Evolutionary conservation across 139 green algal genomes (phyloP).

Genomic region (Chlamydomonas sp.): DNA sequence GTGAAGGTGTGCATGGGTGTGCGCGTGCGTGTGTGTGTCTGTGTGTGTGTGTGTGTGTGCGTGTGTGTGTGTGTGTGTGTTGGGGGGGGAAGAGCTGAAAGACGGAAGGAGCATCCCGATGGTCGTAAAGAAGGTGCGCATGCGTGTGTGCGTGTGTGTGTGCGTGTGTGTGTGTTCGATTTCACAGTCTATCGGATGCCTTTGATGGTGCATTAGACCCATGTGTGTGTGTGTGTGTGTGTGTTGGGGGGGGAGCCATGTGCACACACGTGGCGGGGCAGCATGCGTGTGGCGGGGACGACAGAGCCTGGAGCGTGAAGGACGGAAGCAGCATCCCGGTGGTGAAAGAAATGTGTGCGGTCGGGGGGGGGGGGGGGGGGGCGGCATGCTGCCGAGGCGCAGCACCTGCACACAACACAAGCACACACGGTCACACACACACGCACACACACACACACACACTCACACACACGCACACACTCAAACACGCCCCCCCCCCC

Average conservation of each 20-base stretch:
- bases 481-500: background rate
- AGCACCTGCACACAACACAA: background rate
- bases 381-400: too few relatives aligned
- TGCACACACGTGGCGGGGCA: too few relatives aligned
- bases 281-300: too few relatives aligned
- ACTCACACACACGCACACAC: background rate
- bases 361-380: too few relatives aligned
- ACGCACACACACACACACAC: background rate
- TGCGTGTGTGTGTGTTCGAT: too few relatives aligned
- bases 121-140: constrained; percentile 68
- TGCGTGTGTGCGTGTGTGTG: too few relatives aligned
- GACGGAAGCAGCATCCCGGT: background rate
- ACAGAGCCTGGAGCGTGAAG: too few relatives aligned
- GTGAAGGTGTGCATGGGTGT: constrained; percentile 7
- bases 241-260: too few relatives aligned
- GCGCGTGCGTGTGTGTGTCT: background rate
- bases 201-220: constrained; percentile 8
- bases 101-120: constrained; percentile 30
- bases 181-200: constrained; percentile 69
- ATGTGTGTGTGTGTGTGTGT: background rate
- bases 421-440: background rate
- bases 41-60: background rate
- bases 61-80: background rate
- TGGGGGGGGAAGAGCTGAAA: too few relatives aligned
- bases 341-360: constrained; percentile 9